Conservation (phyloP, 164 flowering plant species). For the Santalum album region DNA sequence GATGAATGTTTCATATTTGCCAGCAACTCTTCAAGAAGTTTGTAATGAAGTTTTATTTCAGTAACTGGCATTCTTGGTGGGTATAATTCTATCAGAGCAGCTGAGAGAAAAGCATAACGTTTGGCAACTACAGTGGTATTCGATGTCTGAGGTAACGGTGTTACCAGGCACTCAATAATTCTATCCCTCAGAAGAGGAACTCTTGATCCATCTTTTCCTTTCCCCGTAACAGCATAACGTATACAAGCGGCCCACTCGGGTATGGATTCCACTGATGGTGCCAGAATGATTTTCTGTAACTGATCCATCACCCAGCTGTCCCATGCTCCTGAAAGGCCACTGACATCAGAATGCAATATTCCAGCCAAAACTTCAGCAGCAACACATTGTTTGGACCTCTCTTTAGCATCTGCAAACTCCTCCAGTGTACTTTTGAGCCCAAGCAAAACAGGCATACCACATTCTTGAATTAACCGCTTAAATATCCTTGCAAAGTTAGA, state of each 20-base stretch:
- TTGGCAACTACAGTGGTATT: constrained; percentile 73
- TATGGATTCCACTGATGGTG: constrained; percentile 82
- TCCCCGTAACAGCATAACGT: constrained; percentile 96
- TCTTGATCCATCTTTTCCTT: constrained; percentile 77
- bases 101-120: constrained; percentile 82
- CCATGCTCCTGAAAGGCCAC: constrained; percentile 76
- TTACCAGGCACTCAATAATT: constrained; percentile 62
- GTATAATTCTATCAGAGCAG: constrained; percentile 74
- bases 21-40: constrained; percentile 66
- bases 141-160: constrained; percentile 68
- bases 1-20: constrained; percentile 84
- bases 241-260: constrained; percentile 99
- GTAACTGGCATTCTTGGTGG: constrained; percentile 61
- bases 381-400: constrained; percentile 96
- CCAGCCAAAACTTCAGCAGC: constrained; percentile 99
- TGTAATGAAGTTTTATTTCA: constrained; percentile 58
- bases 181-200: constrained; percentile 69
- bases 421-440: constrained; percentile 55
- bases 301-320: constrained; percentile 69
- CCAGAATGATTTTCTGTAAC: constrained; percentile 53
- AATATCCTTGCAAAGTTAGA: constrained; percentile 88
- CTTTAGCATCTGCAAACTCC: constrained; percentile 73
- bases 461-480: constrained; percentile 85
- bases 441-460: constrained; percentile 72
- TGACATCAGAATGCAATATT: constrained; percentile 79